Percentiles rank a stretch among this genome's conserved stretches.
Evolutionary conservation across 208 protist species (phyloP).

Genomic region (Naegleria lovaniensis): DNA sequence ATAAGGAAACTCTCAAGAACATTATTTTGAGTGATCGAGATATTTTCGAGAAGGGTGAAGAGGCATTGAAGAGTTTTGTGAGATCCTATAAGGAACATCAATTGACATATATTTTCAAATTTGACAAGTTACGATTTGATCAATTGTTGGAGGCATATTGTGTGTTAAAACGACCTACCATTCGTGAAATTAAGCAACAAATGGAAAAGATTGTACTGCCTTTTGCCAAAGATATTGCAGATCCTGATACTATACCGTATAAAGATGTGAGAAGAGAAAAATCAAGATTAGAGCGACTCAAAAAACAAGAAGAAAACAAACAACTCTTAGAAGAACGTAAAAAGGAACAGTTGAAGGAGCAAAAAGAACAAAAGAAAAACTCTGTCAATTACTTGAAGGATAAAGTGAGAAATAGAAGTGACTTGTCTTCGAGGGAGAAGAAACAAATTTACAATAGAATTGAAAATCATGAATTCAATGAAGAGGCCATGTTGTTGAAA

Average conservation of each 20-base stretch:
- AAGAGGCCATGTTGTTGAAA: not conserved
- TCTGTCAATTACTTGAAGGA: not conserved
- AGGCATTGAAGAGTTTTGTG: conserved; percentile 80
- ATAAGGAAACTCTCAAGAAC: conserved; percentile 44
- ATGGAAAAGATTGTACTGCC: not conserved
- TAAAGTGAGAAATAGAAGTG: not conserved
- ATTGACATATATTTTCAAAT: conserved; percentile 80
- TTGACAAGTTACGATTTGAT: conserved; percentile 54
- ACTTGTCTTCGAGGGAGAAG: not conserved
- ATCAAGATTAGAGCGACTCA: not conserved
- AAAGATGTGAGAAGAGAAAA: not conserved
- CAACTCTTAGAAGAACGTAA: not conserved
- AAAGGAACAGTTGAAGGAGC: not conserved
- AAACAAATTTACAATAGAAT: not conserved
- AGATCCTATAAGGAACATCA: conserved; percentile 87
- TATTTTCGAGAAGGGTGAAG: conserved; percentile 61
- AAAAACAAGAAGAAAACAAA: conserved; percentile 16
- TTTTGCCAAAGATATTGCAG: not conserved
- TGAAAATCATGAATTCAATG: conserved; percentile 18
- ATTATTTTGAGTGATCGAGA: conserved; percentile 44
- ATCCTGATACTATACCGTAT: not conserved
- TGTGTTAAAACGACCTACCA: not conserved
- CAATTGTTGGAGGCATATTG: not conserved
- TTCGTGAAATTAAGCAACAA: not conserved
- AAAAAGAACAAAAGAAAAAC: not conserved